A percentile compares a stretch with the other conserved stretches of the same genome.
phyloP scores from a whole-genome alignment of 306 rosid genomes.

The Malus orientalis region DNA sequence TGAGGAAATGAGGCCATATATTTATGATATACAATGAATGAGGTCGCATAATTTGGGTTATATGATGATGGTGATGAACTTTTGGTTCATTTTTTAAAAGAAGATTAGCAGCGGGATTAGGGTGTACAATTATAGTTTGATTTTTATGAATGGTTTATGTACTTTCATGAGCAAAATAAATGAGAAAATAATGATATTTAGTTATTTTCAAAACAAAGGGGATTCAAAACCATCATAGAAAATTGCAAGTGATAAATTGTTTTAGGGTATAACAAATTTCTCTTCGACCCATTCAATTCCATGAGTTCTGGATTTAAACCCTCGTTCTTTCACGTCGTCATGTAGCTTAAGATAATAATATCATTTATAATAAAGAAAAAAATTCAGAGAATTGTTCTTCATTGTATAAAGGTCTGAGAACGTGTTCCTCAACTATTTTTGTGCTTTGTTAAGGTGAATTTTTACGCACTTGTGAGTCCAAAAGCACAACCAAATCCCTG shows the following conservation, averaged over 20 bases:
- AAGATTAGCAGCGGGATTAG: neutral
- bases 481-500: too few relatives aligned
- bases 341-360: neutral
- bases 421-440: neutral
- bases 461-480: too few relatives aligned
- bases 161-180: constrained; percentile 7
- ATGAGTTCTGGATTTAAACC: too few relatives aligned
- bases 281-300: neutral
- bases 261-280: neutral
- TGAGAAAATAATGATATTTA: neutral
- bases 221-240: neutral
- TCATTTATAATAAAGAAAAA: too few relatives aligned
- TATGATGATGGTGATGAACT: neutral
- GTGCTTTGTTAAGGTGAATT: neutral
- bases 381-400: too few relatives aligned
- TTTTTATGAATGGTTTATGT: constrained; percentile 3
- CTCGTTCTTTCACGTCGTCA: too few relatives aligned
- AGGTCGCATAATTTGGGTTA: neutral
- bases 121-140: constrained; percentile 5
- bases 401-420: too few relatives aligned
- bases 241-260: neutral
- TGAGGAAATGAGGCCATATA: constrained; percentile 4
- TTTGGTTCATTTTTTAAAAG: neutral
- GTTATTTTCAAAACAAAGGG: neutral
- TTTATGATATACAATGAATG: neutral